Base-by-base conservation (phyloP, 805 yeast genomes). In the Yarrowia yakushimensis region DNA sequence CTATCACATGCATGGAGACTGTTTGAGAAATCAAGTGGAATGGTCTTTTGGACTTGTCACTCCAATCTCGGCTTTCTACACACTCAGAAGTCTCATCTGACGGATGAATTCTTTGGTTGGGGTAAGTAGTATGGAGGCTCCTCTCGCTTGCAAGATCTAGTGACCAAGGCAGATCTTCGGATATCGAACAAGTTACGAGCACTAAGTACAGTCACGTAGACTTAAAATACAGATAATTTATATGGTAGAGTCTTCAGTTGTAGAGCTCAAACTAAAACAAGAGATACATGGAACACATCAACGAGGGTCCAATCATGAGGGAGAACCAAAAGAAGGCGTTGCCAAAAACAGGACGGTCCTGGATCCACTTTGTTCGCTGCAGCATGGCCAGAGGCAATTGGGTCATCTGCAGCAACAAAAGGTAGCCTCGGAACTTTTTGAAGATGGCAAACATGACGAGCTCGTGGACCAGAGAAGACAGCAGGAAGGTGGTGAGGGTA, bases 321-420 rank as follows among this genome's bases (percentile, higher is more conserved):
- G 98, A 97, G 55, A 90, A 70, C 98, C 98, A 93, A 74, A 94
- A 94, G 20, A 90, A 77, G 39, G 84, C 81, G 70, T 90, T 91
- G 1, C 97, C 97, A 50, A 92, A 72, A 0, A 85, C 77, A 46
- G 81, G 81, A 48, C 77, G 78, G 61, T 80, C 78, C 60, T 74
- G 64, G 76, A 92, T 74, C 65, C 81, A 82, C 67, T 77, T 80
- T 0, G 88, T 78, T 66, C 83, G 81, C 48, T 88, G 82, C 1
- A 92, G 59, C 63, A 82, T 78, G 25, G 90, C 85, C 68, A 92
- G 76, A 0, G 97, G 97, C 36, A 94, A 71, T 73, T 94, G 99
- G 30, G 82, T 78, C 93, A 94, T 86, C 75, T 94, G 99, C 63
- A 93, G 76, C 17, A 83, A 62, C 41, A 94, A 77, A 63, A 94